Base-by-base conservation (phyloP, 305 asterid species). In the Solanum hybrid region DNA sequence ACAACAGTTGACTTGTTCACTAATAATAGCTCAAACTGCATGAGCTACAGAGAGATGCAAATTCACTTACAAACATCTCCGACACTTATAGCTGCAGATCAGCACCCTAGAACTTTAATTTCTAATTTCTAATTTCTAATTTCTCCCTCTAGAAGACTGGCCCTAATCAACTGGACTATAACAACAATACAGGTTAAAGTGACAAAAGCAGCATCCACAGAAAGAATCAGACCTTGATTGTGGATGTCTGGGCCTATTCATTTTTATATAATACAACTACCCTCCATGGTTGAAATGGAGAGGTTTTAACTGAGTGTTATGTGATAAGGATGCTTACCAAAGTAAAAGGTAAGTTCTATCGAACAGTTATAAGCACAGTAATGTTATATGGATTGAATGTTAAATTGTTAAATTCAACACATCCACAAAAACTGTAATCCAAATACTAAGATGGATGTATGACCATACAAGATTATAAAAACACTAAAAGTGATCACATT, bases 141-240 rank as follows among this genome's bases (percentile, higher is more conserved):
- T 33, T 33, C 34, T 29, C 8, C 88, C 31, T 84, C 88, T 11
- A 29, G 31, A 31, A 29, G 42, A 33, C 75, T 31, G 75, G 31
- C 37, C 71, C 40, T 84, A 84, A 57, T 51, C 87, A 28, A 83
- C 87, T 28, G 87, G 73, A 84, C 31, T 11, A 84, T 84, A 84
- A 51, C 29, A 84, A 29, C 75, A 84, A 51, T 28, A 81, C 57
- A 18, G 71, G 71, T 31, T 51, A 42, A 82, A 82, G 73, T 42
- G 18, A 84, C 88, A 84, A 84, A 84, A 31, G 75, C 88, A 84
- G 75, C 88, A 84, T 84, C 75, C 75, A 84, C 75, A 84, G 42
- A 84, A 84, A 18, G 40, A 84, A 36, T n/a, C 11, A 29, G 31
- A 10, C 39, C 74, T 51, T 84, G 87, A 84, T 84, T 84, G 29